These are phyloP conservation scores for Murraya paniculata DNA, from an alignment of 345 rosid genomes.

Conservation along the genomic window DNA sequence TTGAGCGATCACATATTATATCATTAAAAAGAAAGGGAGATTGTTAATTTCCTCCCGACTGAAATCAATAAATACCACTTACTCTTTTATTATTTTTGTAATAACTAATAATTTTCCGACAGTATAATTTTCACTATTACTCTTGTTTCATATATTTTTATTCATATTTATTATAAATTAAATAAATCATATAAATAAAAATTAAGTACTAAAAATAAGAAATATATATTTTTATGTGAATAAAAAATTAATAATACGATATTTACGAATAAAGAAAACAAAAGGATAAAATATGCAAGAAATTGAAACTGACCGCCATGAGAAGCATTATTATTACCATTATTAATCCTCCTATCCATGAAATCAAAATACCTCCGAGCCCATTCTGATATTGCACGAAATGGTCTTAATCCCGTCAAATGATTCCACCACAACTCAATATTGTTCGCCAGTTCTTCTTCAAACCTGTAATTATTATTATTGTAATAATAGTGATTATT, in stretches of 20 bases:
- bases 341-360: conserved; percentile 11
- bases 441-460: conserved; percentile 19
- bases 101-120: accelerated
- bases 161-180: too few species aligned
- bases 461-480: conserved; percentile 11
- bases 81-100: accelerated
- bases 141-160: too few species aligned
- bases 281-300: not conserved
- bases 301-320: conserved; percentile 21
- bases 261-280: too few species aligned
- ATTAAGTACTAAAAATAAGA: too few species aligned
- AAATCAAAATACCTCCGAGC: conserved; percentile 14
- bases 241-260: too few species aligned
- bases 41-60: accelerated
- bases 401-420: conserved; percentile 29
- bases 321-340: not conserved
- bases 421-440: conserved; percentile 30
- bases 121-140: too few species aligned
- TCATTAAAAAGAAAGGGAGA: too few species aligned
- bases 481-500: not conserved
- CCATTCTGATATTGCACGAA: conserved; percentile 41
- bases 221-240: too few species aligned
- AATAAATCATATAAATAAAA: too few species aligned
- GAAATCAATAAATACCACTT: too few species aligned
- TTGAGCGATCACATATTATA: too few species aligned